Percentiles rank a stretch among this genome's conserved stretches.
Conservation (phyloP, 2,329 filamentous ascomycete genomes). For the Exophiala calicioides region DNA sequence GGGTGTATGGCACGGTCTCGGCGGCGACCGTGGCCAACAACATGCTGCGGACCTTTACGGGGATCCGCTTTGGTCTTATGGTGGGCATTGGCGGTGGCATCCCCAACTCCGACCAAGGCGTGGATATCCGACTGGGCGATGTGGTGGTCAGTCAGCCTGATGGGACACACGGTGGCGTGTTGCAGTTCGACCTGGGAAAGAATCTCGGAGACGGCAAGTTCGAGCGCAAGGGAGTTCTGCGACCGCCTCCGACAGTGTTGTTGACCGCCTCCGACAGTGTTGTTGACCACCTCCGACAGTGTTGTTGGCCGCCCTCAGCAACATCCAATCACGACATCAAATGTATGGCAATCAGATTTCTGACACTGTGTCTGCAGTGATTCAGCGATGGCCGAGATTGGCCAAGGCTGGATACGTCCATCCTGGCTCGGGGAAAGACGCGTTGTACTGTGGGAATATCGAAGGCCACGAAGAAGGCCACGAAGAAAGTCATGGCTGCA, state of each 20-base stretch:
- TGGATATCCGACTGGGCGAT: slow-evolving; percentile 33
- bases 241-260: slow-evolving; percentile 22
- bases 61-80: slow-evolving; percentile 31
- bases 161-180: slow-evolving; percentile 29
- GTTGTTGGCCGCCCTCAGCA: slow-evolving; percentile 28
- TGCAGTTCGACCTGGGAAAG: slow-evolving; percentile 30
- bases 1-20: slow-evolving; percentile 22
- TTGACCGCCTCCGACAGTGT: slow-evolving; percentile 21
- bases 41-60: slow-evolving; percentile 28
- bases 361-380: slow-evolving; percentile 1
- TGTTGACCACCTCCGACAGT: no score
- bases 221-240: slow-evolving; percentile 6
- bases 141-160: slow-evolving; percentile 33
- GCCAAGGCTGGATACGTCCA: slow-evolving; percentile 8
- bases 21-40: slow-evolving; percentile 28
- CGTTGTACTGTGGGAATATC: no score
- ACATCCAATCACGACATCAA: slow-evolving; percentile 18
- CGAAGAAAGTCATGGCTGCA: no score
- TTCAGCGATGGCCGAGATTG: not conserved
- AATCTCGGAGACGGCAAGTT: slow-evolving; percentile 2
- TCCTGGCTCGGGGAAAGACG: no score
- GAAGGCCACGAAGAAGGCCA: no score
- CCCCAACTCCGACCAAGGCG: slow-evolving; percentile 16
- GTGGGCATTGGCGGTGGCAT: slow-evolving; percentile 36
- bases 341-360: not conserved